Conservation (phyloP, 208 protist species). For the Acanthamoeba comandoni region DNA sequence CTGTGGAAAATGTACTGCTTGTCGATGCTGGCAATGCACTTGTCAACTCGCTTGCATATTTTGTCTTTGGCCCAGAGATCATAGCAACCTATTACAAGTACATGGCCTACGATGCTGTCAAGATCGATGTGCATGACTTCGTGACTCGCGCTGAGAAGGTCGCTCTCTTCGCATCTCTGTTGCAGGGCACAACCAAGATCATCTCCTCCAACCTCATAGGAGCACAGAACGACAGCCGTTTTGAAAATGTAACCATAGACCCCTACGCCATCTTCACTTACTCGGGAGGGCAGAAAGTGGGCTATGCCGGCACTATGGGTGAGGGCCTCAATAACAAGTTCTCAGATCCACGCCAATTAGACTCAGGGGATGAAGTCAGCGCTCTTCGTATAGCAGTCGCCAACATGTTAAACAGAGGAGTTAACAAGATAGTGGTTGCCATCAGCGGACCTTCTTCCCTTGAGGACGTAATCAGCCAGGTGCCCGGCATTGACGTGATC, state of each 20-base stretch:
- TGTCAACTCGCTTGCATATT: neutral
- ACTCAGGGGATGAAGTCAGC: neutral
- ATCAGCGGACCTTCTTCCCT: slow-evolving; percentile 11
- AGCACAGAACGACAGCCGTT: slow-evolving; percentile 37
- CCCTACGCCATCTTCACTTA: neutral
- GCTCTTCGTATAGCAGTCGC: slow-evolving; percentile 4
- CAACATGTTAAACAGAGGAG: neutral
- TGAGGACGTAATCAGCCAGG: slow-evolving; percentile 7
- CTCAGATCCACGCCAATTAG: neutral
- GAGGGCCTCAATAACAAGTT: neutral
- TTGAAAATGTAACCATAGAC: neutral
- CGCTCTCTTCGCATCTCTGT: neutral
- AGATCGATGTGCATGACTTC: slow-evolving; percentile 49
- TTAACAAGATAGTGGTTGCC: slow-evolving; percentile 54
- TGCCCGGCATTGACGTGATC: slow-evolving; percentile 62
- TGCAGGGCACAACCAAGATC: neutral
- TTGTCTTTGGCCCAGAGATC: neutral
- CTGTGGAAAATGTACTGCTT: neutral
- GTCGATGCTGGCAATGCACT: slow-evolving; percentile 18
- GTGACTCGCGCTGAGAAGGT: neutral
- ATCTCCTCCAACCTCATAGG: slow-evolving; percentile 22
- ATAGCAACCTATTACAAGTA: slow-evolving; percentile 17
- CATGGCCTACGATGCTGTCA: slow-evolving; percentile 45
- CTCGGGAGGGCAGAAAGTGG: neutral
- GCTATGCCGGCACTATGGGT: neutral